Evolutionary conservation across 192 early-diverging fungal species (phyloP).

Genomic region (Backusella australiensis): DNA sequence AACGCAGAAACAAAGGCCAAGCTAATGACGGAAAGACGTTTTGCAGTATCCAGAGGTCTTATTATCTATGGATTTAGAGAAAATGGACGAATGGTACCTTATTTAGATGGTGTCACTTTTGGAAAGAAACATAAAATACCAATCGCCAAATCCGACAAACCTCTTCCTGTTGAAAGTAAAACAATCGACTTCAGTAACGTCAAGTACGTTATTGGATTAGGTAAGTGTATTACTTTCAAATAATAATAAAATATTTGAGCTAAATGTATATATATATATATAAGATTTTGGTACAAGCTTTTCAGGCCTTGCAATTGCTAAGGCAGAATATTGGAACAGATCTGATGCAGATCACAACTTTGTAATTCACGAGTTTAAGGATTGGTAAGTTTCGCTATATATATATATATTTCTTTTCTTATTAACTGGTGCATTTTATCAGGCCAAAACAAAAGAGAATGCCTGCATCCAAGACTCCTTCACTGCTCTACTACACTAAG

Average conservation of each 20-base stretch:
- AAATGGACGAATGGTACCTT: neutral
- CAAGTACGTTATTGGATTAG: neutral
- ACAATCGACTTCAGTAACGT: neutral
- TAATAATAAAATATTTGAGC: neutral
- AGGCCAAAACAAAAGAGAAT: neutral
- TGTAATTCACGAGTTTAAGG: neutral
- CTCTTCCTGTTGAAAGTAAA: neutral
- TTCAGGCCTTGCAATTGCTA: neutral
- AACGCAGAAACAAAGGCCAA: neutral
- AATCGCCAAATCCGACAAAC: too few relatives aligned
- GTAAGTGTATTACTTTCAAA: neutral
- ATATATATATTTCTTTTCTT: neutral
- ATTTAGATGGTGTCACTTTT: neutral
- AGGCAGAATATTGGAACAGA: neutral
- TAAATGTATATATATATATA: neutral
- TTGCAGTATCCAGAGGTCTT: neutral
- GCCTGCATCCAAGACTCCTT: neutral
- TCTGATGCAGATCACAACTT: neutral
- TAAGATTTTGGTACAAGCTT: neutral
- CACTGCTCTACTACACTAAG: neutral
- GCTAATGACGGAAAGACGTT: neutral
- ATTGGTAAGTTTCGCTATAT: neutral
- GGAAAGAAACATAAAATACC: neutral
- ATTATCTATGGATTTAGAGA: neutral
- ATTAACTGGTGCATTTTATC: neutral